Conservation (phyloP, 805 yeast genomes). For the Hanseniaspora occidentalis region DNA sequence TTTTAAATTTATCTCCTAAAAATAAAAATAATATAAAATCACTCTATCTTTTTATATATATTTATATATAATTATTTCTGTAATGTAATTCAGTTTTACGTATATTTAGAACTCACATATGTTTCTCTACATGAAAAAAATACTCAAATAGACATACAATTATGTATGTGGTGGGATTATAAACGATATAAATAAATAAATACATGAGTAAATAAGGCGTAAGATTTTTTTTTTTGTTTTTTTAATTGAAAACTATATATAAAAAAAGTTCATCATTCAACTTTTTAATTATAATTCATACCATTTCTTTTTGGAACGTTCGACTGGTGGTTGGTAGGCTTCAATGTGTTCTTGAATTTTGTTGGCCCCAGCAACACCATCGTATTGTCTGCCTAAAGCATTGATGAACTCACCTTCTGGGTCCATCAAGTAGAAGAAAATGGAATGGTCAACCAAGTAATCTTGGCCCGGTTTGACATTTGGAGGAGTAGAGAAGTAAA, state of each 20-base stretch:
- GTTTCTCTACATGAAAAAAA: too few species aligned
- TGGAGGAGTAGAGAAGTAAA: slow-evolving; percentile 94
- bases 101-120: too few species aligned
- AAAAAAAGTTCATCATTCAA: too few species aligned
- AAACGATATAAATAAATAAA: too few species aligned
- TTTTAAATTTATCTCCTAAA: neutral
- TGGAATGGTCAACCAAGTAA: slow-evolving; percentile 92
- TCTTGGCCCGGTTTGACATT: slow-evolving; percentile 92
- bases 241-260: neutral
- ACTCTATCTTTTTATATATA: neutral
- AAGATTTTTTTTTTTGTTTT: slow-evolving; percentile 1
- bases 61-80: too few species aligned
- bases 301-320: slow-evolving; percentile 51
- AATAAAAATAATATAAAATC: neutral
- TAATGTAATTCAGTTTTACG: too few species aligned
- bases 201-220: too few species aligned
- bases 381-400: slow-evolving; percentile 85
- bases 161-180: neutral
- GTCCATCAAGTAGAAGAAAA: slow-evolving; percentile 94
- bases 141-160: neutral
- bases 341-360: slow-evolving; percentile 66
- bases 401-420: slow-evolving; percentile 95
- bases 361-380: slow-evolving; percentile 61
- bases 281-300: slow-evolving; percentile 3
- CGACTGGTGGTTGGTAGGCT: slow-evolving; percentile 60